Conservation (phyloP, 2,329 filamentous ascomycete species). For the Trichoderma endophyticum region DNA sequence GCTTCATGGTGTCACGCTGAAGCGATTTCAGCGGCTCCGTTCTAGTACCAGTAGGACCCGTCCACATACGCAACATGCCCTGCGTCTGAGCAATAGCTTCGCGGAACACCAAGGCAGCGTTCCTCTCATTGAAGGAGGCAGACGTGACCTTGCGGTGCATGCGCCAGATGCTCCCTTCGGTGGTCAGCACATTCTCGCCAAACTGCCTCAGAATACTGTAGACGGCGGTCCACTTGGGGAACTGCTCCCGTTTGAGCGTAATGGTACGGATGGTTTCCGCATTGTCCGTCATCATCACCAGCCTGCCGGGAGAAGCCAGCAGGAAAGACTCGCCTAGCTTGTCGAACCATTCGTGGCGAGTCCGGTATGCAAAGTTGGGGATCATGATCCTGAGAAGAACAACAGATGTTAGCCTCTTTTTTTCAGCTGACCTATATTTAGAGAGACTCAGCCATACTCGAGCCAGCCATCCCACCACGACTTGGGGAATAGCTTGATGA, state of each 20-base stretch:
- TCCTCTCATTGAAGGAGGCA: slow-evolving; percentile 73
- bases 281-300: slow-evolving; percentile 57
- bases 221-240: slow-evolving; percentile 48
- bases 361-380: slow-evolving; percentile 59
- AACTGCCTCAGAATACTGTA: slow-evolving; percentile 46
- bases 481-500: slow-evolving; percentile 54
- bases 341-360: slow-evolving; percentile 56
- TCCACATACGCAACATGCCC: slow-evolving; percentile 59
- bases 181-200: slow-evolving; percentile 68
- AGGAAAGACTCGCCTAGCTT: slow-evolving; percentile 62
- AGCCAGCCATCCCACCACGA: slow-evolving; percentile 57
- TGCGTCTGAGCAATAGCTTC: slow-evolving; percentile 62
- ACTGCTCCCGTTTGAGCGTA: slow-evolving; percentile 62
- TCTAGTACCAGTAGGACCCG: slow-evolving; percentile 31
- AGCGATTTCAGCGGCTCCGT: slow-evolving; percentile 50
- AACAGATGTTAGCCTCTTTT: slow-evolving; percentile 26
- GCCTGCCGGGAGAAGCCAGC: slow-evolving; percentile 54
- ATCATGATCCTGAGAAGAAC: slow-evolving; percentile 41
- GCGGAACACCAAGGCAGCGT: slow-evolving; percentile 63
- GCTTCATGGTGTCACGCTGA: slow-evolving; percentile 63
- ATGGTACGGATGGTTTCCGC: slow-evolving; percentile 66
- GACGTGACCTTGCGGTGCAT: slow-evolving; percentile 69
- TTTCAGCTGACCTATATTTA: not conserved
- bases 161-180: slow-evolving; percentile 68
- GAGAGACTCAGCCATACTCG: slow-evolving; percentile 44